Evolutionary conservation across 192 early-diverging fungal species (phyloP).

Genomic region (Kappamyces sp.): DNA sequence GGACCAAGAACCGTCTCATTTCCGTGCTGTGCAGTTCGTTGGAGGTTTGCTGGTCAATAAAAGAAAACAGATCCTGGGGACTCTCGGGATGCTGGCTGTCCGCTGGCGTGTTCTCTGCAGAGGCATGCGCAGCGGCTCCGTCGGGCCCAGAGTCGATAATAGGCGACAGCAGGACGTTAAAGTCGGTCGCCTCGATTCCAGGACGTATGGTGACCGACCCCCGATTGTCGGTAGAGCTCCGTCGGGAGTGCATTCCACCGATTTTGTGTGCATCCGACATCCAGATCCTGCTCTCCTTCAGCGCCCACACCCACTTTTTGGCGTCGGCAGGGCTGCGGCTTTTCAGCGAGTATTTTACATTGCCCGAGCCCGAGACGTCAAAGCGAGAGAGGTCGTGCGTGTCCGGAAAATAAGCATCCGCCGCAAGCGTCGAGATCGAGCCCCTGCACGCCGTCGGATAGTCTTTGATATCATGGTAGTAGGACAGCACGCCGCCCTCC

Average conservation of each 20-base stretch:
- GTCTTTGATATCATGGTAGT: slow-evolving; percentile 74
- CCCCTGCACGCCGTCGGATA: slow-evolving; percentile 72
- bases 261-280: slow-evolving; percentile 24
- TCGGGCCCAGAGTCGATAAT: background rate
- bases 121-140: background rate
- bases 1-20: slow-evolving; percentile 17
- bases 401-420: slow-evolving; percentile 56
- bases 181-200: background rate
- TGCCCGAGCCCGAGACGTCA: slow-evolving; percentile 72
- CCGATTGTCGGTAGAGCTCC: background rate
- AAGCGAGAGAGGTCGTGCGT: slow-evolving; percentile 64
- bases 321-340: slow-evolving; percentile 63
- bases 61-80: too few species aligned
- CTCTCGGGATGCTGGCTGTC: too few species aligned
- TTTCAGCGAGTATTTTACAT: slow-evolving; percentile 63
- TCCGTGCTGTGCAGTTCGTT: slow-evolving; percentile 1
- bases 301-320: slow-evolving; percentile 73
- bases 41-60: background rate
- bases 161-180: background rate
- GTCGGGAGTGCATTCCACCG: background rate
- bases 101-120: background rate
- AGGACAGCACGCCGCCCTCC: slow-evolving; percentile 71
- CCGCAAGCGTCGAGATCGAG: slow-evolving; percentile 68
- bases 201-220: background rate
- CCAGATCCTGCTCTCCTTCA: slow-evolving; percentile 74